Evolutionary conservation across 2,329 filamentous ascomycete genomes (phyloP).

Genomic region (Elsinoe australis): DNA sequence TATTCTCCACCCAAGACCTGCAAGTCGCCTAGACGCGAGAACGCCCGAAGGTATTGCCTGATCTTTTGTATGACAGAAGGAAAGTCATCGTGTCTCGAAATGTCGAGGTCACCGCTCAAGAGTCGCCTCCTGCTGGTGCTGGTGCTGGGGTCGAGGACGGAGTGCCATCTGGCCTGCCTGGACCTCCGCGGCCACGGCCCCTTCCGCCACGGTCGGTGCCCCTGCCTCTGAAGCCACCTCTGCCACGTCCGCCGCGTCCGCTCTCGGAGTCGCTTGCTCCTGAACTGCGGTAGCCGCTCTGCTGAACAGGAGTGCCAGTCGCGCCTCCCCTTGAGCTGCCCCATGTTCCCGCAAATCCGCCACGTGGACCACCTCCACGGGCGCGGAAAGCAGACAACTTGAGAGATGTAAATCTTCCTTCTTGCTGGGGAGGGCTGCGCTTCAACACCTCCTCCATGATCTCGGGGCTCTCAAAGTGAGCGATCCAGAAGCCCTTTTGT

Average conservation of each 20-base stretch:
- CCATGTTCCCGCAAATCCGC: constrained; percentile 49
- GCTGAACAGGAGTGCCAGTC: constrained; percentile 28
- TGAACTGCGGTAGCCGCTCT: constrained; percentile 72
- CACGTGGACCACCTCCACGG: constrained; percentile 35
- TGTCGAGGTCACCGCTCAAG: constrained; percentile 19
- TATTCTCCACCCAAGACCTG: constrained; percentile 10
- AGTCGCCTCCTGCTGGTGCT: constrained; percentile 25
- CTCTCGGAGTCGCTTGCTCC: constrained; percentile 60
- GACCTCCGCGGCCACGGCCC: constrained; percentile 28
- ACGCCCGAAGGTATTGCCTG: constrained; percentile 12
- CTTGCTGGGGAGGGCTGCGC: constrained; percentile 60
- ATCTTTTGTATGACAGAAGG: neutral
- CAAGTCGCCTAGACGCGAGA: constrained; percentile 6
- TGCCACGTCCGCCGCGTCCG: constrained; percentile 52
- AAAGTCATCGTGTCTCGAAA: neutral
- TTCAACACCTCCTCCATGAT: constrained; percentile 74
- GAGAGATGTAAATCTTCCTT: constrained; percentile 47
- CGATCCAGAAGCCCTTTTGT: constrained; percentile 74
- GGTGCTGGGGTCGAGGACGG: constrained; percentile 21
- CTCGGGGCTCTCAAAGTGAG: constrained; percentile 70
- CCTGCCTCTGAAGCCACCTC: constrained; percentile 46
- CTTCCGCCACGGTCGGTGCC: constrained; percentile 48
- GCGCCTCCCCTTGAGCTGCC: constrained; percentile 58
- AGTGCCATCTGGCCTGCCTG: constrained; percentile 24
- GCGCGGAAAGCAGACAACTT: constrained; percentile 57